phyloP scores from a whole-genome alignment of 192 early-diverging fungal species.

The Linnemannia hyalina region DNA sequence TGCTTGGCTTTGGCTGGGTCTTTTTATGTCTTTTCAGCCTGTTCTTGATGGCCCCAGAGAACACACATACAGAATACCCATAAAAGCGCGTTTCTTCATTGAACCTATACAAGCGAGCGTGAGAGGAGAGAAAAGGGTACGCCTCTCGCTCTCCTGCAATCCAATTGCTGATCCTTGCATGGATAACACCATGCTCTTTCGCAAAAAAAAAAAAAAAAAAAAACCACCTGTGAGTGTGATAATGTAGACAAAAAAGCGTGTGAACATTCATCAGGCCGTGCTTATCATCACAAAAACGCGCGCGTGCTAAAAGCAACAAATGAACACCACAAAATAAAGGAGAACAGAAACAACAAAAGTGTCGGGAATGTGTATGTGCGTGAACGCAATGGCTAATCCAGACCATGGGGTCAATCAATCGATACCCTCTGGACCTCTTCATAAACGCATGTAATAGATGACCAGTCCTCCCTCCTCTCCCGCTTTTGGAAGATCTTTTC shows the following conservation, averaged over 20 bases:
- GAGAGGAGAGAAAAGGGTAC: too few species aligned
- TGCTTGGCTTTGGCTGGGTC: neutral
- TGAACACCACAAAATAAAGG: neutral
- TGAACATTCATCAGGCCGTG: neutral
- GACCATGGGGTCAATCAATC: neutral
- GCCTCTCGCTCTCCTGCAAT: too few species aligned
- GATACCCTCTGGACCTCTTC: neutral
- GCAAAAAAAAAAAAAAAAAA: neutral
- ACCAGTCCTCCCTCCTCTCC: neutral
- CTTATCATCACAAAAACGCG: neutral
- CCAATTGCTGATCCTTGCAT: too few species aligned
- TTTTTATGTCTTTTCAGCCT: neutral
- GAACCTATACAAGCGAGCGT: too few species aligned
- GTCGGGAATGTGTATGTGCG: neutral
- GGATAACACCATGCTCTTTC: neutral
- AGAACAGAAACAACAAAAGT: neutral
- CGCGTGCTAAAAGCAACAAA: neutral
- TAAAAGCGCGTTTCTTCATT: too few species aligned
- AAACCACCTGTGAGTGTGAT: neutral
- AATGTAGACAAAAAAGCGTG: neutral
- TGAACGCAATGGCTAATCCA: neutral
- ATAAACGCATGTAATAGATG: neutral
- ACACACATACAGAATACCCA: too few species aligned
- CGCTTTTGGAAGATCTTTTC: constrained; percentile 8
- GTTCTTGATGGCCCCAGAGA: neutral